Evolutionary conservation across 305 asterid species (phyloP), one percentile per base, ranked within the genome.

Genomic region (Plantago coronopus): DNA sequence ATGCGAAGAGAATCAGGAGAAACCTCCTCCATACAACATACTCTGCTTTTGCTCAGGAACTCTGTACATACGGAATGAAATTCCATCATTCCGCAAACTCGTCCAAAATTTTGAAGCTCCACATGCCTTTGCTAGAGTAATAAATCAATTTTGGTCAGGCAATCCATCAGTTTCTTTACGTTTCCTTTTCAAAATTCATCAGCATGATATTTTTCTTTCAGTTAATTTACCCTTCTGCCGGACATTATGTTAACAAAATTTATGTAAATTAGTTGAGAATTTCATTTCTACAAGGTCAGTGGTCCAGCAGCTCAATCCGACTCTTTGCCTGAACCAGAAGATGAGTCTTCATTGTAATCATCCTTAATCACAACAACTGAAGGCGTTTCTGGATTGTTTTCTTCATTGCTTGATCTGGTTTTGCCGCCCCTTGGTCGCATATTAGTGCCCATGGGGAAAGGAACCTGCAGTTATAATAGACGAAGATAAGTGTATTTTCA

Each of bases 361-460:
- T 85, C 95, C 44, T 38, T 38, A 37, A 65, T 74, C 42, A 73
- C 48, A 40, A 68, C 63, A 71, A 71, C 76, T 59, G 67, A 70
- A 19, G 70, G 67, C 59, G 49, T 69, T 49, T 86, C 95, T 72
- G 72, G 98, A 76, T 59, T 64, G 80, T 65, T 79, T 38, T 88
- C 95, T 54, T 84, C 97, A 47, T 64, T 74, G 83, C 78, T 79
- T 61, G 70, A 73, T 61, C 88, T 77, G 56, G 45, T 76, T 74
- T 93, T 87, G 22, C 86, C 78, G 11, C 84, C 83, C 67, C 96
- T 75, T 59, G 94, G 60, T 64, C 97, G 89, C 53, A 83, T 79
- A 56, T 81, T 87, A 57, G 83, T 74, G 62, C 99, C 97, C 95
- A 83, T 82, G 71, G 99, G 99, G 64, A 93, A 93, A 48, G 99